Conservation (phyloP, 2,329 filamentous ascomycete species). For the Elsinoe batatas region DNA sequence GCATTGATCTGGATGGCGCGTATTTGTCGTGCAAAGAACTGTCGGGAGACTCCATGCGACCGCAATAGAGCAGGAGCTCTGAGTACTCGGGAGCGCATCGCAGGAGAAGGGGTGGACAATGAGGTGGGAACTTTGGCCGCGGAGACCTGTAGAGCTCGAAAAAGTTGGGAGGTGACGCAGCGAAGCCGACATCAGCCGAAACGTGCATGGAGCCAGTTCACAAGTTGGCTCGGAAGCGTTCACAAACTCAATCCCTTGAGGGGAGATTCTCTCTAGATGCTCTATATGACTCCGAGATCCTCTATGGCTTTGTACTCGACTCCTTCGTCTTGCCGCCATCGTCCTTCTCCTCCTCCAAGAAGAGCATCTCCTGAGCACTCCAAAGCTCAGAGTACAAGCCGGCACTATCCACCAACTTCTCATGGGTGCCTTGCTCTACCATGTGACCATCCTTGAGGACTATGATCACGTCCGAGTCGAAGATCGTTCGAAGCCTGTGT, state of each 20-base stretch:
- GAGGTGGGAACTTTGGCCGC: background rate
- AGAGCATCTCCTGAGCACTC: conserved; percentile 46
- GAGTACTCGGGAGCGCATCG: background rate
- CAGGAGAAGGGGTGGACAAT: background rate
- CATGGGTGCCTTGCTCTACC: conserved; percentile 82
- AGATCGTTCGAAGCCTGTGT: conserved; percentile 84
- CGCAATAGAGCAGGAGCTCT: background rate
- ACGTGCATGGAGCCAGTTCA: background rate
- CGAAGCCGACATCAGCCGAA: background rate
- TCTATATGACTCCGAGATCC: background rate
- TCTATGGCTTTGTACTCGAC: background rate
- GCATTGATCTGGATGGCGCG: conserved; percentile 39
- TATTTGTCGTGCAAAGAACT: conserved; percentile 12
- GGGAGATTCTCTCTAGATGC: too few relatives aligned
- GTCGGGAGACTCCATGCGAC: background rate
- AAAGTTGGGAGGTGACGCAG: background rate
- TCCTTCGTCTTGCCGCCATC: background rate
- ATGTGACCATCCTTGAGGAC: conserved; percentile 76
- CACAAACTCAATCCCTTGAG: too few relatives aligned
- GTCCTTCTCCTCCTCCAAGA: conserved; percentile 20
- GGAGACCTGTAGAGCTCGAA: background rate
- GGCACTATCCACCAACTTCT: conserved; percentile 65
- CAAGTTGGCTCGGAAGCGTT: too few relatives aligned
- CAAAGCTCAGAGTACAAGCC: conserved; percentile 84
- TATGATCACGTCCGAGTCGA: conserved; percentile 83